phyloP scores from a whole-genome alignment of 1,139 yeast genomes.

The Nakaseomyces bracarensis region DNA sequence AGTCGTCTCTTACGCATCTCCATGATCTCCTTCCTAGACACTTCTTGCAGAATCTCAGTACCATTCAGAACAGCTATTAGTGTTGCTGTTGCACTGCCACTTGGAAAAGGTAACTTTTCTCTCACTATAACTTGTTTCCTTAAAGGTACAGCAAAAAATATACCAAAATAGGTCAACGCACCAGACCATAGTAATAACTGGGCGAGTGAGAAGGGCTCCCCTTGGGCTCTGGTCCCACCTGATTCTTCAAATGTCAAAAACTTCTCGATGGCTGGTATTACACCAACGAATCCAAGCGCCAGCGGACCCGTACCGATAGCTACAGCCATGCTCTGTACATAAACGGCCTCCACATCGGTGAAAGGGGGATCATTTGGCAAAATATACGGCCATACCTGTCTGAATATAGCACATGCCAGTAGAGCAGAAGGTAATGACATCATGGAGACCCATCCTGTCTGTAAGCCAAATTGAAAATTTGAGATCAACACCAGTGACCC shows the following conservation, averaged over 20 bases:
- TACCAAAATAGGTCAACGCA: conserved; percentile 89
- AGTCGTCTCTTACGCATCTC: conserved; percentile 25
- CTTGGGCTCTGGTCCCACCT: conserved; percentile 41
- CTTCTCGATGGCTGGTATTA: conserved; percentile 93
- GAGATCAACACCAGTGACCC: conserved; percentile 79
- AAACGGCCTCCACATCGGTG: conserved; percentile 88
- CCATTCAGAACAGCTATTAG: conserved; percentile 80
- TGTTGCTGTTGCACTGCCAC: conserved; percentile 95
- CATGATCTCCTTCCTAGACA: conserved; percentile 24
- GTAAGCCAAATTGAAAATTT: conserved; percentile 92
- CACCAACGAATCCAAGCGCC: conserved; percentile 91
- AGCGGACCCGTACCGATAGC: conserved; percentile 97
- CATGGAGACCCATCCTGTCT: conserved; percentile 99
- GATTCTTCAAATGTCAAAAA: conserved; percentile 71
- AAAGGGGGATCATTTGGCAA: conserved; percentile 38
- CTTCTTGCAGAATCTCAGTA: conserved; percentile 46
- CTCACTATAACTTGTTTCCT: conserved; percentile 76
- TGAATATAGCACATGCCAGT: conserved; percentile 75
- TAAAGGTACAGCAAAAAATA: conserved; percentile 85
- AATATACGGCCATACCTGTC: conserved; percentile 33
- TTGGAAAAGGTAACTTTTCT: conserved; percentile 85
- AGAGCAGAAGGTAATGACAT: conserved; percentile 96
- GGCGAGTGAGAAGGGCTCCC: conserved; percentile 35
- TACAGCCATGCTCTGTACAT: conserved; percentile 84
- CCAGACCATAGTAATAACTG: conserved; percentile 73